phyloP scores from a whole-genome alignment of 179 eudicot species.

The Monotropa hypopitys region DNA sequence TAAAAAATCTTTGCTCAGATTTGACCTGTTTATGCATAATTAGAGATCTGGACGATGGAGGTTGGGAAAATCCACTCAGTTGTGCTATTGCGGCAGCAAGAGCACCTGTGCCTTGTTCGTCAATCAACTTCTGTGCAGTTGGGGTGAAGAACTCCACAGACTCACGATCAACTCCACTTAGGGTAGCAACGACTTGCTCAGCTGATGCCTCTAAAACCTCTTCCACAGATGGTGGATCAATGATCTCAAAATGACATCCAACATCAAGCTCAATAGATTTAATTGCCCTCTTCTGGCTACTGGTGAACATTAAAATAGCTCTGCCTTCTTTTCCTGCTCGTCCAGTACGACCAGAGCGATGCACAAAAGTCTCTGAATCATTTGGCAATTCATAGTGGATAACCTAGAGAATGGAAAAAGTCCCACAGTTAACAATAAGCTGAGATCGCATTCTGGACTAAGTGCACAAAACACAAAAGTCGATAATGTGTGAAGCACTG shows the following conservation, averaged over 20 bases:
- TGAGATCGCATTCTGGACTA: background rate
- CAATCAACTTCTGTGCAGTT: conserved; percentile 68
- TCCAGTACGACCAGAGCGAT: conserved; percentile 94
- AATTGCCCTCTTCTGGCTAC: conserved; percentile 66
- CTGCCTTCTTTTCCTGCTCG: conserved; percentile 87
- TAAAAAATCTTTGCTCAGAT: background rate
- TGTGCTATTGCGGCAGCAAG: conserved; percentile 95
- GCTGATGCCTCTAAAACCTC: conserved; percentile 77
- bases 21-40: conserved; percentile 85
- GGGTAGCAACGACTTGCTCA: conserved; percentile 76
- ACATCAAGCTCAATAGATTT: conserved; percentile 76
- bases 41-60: conserved; percentile 87
- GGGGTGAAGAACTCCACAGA: conserved; percentile 77
- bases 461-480: background rate
- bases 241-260: conserved; percentile 69
- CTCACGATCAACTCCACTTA: conserved; percentile 69
- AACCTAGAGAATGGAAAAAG: conserved; percentile 32
- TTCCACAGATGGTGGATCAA: conserved; percentile 58
- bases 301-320: conserved; percentile 61
- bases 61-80: conserved; percentile 83
- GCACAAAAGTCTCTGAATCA: conserved; percentile 93
- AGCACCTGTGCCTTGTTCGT: conserved; percentile 60
- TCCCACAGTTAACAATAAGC: background rate
- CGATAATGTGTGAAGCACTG: background rate
- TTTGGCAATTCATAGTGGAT: conserved; percentile 90